Conservation (phyloP, 2,329 filamentous ascomycete species). For the Ceratocystis cubensis region DNA sequence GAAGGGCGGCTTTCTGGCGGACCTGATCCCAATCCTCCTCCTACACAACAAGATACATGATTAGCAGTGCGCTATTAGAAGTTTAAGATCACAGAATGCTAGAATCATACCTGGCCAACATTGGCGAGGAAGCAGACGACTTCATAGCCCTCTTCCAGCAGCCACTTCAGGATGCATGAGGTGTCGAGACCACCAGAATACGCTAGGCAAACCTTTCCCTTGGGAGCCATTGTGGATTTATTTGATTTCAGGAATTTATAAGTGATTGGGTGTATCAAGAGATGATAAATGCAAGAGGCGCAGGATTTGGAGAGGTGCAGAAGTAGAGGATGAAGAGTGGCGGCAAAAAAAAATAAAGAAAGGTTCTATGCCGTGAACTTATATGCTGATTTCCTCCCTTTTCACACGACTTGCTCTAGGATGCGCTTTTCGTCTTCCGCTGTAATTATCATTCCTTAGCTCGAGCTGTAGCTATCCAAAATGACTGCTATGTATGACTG, state of each 20-base stretch:
- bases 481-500: conserved; percentile 18
- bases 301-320: neutral
- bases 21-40: conserved; percentile 27
- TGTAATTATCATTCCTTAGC: neutral
- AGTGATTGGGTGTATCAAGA: neutral
- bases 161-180: conserved; percentile 33
- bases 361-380: neutral
- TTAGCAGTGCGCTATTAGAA: neutral
- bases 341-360: neutral
- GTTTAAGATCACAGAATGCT: no score
- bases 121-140: conserved; percentile 41
- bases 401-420: neutral
- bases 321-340: neutral
- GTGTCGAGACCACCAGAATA: conserved; percentile 31
- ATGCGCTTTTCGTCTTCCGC: conserved; percentile 19
- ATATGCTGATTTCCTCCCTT: neutral
- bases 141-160: conserved; percentile 26
- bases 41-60: neutral
- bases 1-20: conserved; percentile 31
- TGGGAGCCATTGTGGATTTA: conserved; percentile 16
- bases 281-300: neutral
- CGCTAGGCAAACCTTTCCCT: conserved; percentile 21
- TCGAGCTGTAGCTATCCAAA: neutral
- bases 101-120: conserved; percentile 45
- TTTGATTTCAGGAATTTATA: neutral